Conservation (phyloP, 192 early-diverging fungal genomes). For the Podila horticola region DNA sequence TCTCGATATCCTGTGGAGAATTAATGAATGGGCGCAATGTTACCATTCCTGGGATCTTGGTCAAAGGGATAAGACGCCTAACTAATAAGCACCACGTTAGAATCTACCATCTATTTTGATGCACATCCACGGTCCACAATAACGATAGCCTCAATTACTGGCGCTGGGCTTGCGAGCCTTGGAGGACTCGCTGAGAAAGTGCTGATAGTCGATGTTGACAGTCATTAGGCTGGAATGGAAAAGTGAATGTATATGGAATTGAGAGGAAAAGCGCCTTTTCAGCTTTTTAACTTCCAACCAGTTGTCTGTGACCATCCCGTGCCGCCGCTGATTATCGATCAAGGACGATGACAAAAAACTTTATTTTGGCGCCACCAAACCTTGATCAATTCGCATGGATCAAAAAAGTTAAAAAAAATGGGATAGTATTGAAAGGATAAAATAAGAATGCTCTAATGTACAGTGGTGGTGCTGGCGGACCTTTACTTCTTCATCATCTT, state of each 20-base stretch:
- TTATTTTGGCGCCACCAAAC: neutral
- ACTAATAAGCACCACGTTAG: conserved; percentile 12
- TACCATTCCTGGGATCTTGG: conserved; percentile 58
- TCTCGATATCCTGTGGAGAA: no score
- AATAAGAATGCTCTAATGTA: conserved; percentile 1
- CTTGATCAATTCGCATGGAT: neutral
- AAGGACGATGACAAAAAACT: neutral
- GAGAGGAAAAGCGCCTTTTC: neutral
- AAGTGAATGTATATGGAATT: neutral
- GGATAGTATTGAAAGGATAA: neutral
- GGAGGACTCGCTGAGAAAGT: conserved; percentile 53
- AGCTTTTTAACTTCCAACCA: no score
- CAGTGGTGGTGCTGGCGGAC: neutral
- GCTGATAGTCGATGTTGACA: conserved; percentile 44
- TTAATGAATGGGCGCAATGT: no score
- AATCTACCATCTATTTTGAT: neutral
- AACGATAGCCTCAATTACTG: conserved; percentile 33
- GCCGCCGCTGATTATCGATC: no score
- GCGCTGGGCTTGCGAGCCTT: conserved; percentile 55
- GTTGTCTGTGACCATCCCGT: no score
- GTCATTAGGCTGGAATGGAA: conserved; percentile 6
- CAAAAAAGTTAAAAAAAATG: neutral
- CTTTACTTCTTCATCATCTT: conserved; percentile 65
- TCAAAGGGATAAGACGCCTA: conserved; percentile 43
- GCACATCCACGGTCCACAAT: no score